Conservation (phyloP, 352 stramenopile species). For the Phytophthora fragariaefolia region DNA sequence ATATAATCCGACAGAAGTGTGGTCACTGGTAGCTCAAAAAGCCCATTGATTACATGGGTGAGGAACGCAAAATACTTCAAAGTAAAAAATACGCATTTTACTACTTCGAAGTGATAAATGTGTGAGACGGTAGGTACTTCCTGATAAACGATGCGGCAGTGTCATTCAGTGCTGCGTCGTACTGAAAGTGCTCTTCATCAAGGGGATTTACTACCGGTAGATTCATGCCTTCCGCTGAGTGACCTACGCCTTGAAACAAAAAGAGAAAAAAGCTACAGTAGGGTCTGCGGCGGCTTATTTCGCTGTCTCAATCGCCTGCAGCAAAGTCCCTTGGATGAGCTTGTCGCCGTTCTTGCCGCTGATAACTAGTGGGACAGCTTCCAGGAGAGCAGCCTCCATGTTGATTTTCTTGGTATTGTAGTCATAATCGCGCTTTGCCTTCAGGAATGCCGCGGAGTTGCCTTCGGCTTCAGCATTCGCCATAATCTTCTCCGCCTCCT, state of each 20-base stretch:
- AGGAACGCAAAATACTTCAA: too few relatives aligned
- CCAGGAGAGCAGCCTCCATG: constrained; percentile 63
- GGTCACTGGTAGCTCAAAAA: neutral
- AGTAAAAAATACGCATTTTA: too few relatives aligned
- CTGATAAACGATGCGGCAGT: neutral
- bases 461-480: constrained; percentile 67
- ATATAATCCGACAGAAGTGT: constrained; percentile 31
- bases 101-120: too few relatives aligned
- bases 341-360: constrained; percentile 86
- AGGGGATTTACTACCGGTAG: neutral
- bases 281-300: too few relatives aligned
- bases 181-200: neutral
- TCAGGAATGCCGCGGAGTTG: constrained; percentile 60
- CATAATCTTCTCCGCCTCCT: constrained; percentile 59
- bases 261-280: too few relatives aligned
- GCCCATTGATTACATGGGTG: too few relatives aligned
- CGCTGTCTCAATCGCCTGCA: constrained; percentile 22
- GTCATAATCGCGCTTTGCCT: constrained; percentile 82
- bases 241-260: constrained; percentile 2
- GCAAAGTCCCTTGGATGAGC: constrained; percentile 57
- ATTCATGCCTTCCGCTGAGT: constrained; percentile 20
- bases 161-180: neutral
- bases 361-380: constrained; percentile 75
- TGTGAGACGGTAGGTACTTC: neutral
- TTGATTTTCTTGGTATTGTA: constrained; percentile 78